phyloP scores from a whole-genome alignment of 1,284 basidiomycete species.

The Irpex rosettiformis region DNA sequence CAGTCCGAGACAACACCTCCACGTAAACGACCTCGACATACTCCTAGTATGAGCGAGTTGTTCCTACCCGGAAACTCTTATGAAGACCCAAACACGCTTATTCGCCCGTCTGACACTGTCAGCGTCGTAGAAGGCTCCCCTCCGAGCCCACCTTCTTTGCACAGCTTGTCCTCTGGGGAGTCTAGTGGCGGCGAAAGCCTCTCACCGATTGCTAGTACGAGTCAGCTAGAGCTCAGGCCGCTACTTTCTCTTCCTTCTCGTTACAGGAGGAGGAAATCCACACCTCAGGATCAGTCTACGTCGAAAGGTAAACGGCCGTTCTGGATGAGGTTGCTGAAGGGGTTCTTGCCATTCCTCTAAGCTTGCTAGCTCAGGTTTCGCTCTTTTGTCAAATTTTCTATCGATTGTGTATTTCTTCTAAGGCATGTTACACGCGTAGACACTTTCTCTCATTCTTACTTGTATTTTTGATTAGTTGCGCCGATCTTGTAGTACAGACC shows the following conservation, averaged over 20 bases:
- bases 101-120: not conserved
- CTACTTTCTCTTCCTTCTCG: not conserved
- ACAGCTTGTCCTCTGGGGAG: not conserved
- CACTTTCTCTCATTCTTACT: not conserved
- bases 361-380: not conserved
- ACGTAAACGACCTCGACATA: not conserved
- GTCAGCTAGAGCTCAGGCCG: not conserved
- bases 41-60: not conserved
- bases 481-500: not conserved
- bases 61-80: not conserved
- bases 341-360: not conserved
- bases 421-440: not conserved
- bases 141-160: not conserved
- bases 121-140: not conserved
- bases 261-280: not conserved
- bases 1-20: not conserved
- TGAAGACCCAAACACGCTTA: not conserved
- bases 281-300: not conserved
- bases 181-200: not conserved
- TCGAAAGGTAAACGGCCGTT: not conserved
- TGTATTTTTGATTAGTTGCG: not conserved
- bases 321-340: not conserved
- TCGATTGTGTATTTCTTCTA: not conserved
- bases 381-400: not conserved
- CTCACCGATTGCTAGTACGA: not conserved